phyloP scores from a whole-genome alignment of 805 yeast species.

The Wickerhamiella dianesei region DNA sequence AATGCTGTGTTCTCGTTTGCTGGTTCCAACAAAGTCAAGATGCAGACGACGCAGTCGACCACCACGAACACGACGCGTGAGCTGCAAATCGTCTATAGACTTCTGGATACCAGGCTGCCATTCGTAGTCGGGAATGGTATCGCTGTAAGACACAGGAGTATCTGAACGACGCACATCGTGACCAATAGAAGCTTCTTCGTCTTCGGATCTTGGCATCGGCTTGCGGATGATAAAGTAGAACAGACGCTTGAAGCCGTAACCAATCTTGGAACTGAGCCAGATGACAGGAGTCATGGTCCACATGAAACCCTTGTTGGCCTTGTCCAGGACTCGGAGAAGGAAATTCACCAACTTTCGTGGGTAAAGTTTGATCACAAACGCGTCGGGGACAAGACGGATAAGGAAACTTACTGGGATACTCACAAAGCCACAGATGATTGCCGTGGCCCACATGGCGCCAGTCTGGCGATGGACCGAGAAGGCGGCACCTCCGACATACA shows the following conservation, averaged over 20 bases:
- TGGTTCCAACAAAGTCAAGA: conserved; percentile 2
- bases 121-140: conserved; percentile 16
- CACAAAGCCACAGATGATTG: conserved; percentile 63
- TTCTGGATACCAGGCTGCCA: conserved; percentile 31
- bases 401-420: conserved; percentile 71
- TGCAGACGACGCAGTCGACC: conserved; percentile 25
- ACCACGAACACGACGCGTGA: conserved; percentile 27
- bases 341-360: conserved; percentile 43
- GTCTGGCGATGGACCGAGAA: conserved; percentile 72
- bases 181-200: conserved; percentile 14
- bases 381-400: conserved; percentile 73
- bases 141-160: conserved; percentile 4
- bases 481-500: conserved; percentile 96
- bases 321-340: conserved; percentile 17
- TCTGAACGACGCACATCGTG: conserved; percentile 1
- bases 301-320: conserved; percentile 16
- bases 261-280: conserved; percentile 10
- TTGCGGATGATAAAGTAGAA: conserved; percentile 11
- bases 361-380: conserved; percentile 50
- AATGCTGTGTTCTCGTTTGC: not conserved
- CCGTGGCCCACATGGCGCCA: conserved; percentile 79
- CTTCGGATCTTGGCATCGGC: conserved; percentile 10
- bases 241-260: conserved; percentile 9
- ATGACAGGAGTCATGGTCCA: conserved; percentile 17
- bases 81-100: conserved; percentile 27